Percentiles rank a stretch among this genome's conserved stretches.
phyloP scores from a whole-genome alignment of 2,329 filamentous ascomycete genomes.

The Ilyonectria destructans region DNA sequence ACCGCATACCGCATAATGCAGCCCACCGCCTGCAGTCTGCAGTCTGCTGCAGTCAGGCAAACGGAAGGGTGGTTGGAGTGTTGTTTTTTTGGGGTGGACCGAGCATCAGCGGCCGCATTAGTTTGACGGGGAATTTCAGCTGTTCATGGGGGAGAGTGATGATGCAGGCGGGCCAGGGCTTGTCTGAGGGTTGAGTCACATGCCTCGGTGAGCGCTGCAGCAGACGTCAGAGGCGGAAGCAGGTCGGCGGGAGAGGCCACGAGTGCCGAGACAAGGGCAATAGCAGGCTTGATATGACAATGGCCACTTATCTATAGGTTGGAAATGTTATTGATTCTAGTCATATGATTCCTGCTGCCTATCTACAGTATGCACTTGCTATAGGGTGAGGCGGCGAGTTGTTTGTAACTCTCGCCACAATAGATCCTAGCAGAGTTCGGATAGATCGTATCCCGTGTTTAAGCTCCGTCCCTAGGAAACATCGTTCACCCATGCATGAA shows the following conservation, averaged over 20 bases:
- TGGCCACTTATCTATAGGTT: neutral
- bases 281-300: conserved; percentile 15
- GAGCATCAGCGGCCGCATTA: conserved; percentile 41
- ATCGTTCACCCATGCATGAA: neutral
- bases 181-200: conserved; percentile 27
- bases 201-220: conserved; percentile 12
- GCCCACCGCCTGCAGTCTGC: conserved; percentile 15
- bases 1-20: conserved; percentile 9
- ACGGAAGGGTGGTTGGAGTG: conserved; percentile 21
- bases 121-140: conserved; percentile 44
- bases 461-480: neutral
- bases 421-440: neutral
- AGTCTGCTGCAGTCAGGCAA: conserved; percentile 30
- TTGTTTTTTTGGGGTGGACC: neutral
- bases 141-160: conserved; percentile 43
- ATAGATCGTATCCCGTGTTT: neutral
- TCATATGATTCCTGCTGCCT: neutral
- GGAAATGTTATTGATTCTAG: neutral
- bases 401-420: neutral
- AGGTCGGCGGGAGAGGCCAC: conserved; percentile 3
- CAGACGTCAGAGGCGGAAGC: conserved; percentile 13
- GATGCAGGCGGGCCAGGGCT: conserved; percentile 4
- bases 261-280: conserved; percentile 28
- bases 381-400: neutral
- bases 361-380: neutral